A percentile compares a stretch with the other conserved stretches of the same genome.
phyloP scores from a whole-genome alignment of 495 filamentous ascomycete genomes.

The Penicillium samsonianum region DNA sequence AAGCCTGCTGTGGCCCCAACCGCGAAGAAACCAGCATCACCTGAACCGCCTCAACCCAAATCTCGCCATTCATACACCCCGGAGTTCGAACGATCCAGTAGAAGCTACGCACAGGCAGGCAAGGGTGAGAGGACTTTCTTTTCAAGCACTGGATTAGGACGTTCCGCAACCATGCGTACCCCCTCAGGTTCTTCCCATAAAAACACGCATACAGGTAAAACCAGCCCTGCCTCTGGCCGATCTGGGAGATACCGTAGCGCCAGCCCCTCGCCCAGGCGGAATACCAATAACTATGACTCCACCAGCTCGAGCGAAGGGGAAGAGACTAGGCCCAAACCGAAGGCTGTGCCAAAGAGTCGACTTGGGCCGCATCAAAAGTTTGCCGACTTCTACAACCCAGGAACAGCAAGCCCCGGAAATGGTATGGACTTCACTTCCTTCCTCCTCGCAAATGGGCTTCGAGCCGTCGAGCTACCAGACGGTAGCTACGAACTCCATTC shows the following conservation, averaged over 20 bases:
- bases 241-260: constrained; percentile 40
- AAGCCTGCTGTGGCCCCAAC: constrained; percentile 43
- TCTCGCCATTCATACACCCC: constrained; percentile 22
- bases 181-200: constrained; percentile 36
- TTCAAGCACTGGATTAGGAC: constrained; percentile 43
- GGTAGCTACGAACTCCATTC: neutral
- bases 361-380: constrained; percentile 40
- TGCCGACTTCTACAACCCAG: constrained; percentile 31
- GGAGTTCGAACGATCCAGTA: constrained; percentile 57
- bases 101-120: constrained; percentile 65
- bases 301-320: constrained; percentile 46
- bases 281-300: constrained; percentile 30
- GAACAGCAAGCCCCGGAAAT: constrained; percentile 27
- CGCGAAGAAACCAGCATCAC: constrained; percentile 38
- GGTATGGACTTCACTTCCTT: constrained; percentile 30
- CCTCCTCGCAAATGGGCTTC: neutral
- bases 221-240: constrained; percentile 34
- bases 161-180: constrained; percentile 49
- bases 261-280: constrained; percentile 39
- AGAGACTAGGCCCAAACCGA: constrained; percentile 33
- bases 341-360: constrained; percentile 48
- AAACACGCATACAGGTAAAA: constrained; percentile 38
- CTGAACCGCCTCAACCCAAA: constrained; percentile 14
- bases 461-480: neutral
- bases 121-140: constrained; percentile 67